A percentile compares a stretch with the other conserved stretches of the same genome.
Evolutionary conservation across 2,329 filamentous ascomycete genomes (phyloP).

Genomic region (Massarina eburnea): DNA sequence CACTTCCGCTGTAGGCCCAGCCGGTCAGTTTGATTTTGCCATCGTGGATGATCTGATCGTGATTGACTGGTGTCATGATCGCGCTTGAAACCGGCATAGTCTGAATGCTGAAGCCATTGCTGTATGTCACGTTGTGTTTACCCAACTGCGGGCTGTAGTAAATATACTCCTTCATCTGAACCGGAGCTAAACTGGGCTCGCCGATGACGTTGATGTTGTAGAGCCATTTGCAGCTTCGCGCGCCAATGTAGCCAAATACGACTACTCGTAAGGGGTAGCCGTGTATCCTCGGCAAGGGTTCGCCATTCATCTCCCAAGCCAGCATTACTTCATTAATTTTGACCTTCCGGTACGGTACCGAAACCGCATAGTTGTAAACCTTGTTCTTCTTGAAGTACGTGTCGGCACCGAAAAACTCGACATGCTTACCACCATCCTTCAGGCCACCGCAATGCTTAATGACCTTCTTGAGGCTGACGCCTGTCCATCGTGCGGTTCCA

Average conservation of each 20-base stretch:
- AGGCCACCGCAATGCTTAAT: conserved; percentile 71
- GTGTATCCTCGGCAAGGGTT: conserved; percentile 65
- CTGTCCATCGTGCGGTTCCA: conserved; percentile 63
- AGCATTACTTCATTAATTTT: conserved; percentile 67
- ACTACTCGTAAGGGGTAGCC: conserved; percentile 65
- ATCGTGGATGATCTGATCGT: conserved; percentile 62
- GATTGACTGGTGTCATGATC: conserved; percentile 65
- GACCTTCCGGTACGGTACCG: conserved; percentile 68
- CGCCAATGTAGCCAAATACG: conserved; percentile 68
- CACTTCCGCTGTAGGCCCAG: conserved; percentile 49
- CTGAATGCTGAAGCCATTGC: conserved; percentile 67
- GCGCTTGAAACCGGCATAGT: conserved; percentile 71
- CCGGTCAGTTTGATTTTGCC: conserved; percentile 58
- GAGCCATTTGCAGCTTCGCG: conserved; percentile 64
- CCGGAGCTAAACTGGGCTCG: conserved; percentile 59
- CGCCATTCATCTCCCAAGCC: conserved; percentile 72
- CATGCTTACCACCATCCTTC: conserved; percentile 56
- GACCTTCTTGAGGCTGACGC: conserved; percentile 67
- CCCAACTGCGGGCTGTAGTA: conserved; percentile 70
- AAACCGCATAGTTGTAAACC: conserved; percentile 67
- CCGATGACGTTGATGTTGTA: conserved; percentile 64
- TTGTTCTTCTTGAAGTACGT: conserved; percentile 71
- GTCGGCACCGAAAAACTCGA: conserved; percentile 71
- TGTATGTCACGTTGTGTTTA: conserved; percentile 64
- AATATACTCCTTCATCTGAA: conserved; percentile 67